Percentiles rank a stretch among this genome's conserved stretches.
Evolutionary conservation across 129 eudicot species (phyloP).

Genomic region (Flaveria brownii): DNA sequence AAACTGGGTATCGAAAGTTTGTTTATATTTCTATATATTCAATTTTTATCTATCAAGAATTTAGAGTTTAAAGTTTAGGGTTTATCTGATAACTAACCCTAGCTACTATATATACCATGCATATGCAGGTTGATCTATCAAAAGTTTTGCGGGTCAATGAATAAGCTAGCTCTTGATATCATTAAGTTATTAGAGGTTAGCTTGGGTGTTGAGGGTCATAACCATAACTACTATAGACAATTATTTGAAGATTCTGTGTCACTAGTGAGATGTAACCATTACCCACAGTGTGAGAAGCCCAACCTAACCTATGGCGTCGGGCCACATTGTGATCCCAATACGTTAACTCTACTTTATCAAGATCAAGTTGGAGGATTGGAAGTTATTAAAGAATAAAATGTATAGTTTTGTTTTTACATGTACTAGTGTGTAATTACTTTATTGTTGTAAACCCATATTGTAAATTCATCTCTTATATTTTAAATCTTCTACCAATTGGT

Average conservation of each 20-base stretch:
- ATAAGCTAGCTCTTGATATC: slow-evolving; percentile 38
- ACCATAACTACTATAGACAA: slow-evolving; percentile 35
- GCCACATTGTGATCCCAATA: slow-evolving; percentile 67
- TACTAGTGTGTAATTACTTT: no score
- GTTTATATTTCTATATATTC: no score
- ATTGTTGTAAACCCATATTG: no score
- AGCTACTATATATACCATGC: not conserved
- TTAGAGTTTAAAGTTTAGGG: no score
- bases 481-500: no score
- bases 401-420: no score
- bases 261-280: slow-evolving; percentile 61
- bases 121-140: slow-evolving; percentile 51
- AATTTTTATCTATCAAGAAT: not conserved
- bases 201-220: slow-evolving; percentile 44
- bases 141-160: slow-evolving; percentile 51
- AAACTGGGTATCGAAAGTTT: slow-evolving; percentile 38
- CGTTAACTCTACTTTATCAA: slow-evolving; percentile 71
- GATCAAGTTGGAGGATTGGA: slow-evolving; percentile 75
- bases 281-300: slow-evolving; percentile 59
- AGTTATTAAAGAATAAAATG: no score
- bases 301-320: slow-evolving; percentile 58
- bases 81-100: not conserved
- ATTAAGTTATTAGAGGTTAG: slow-evolving; percentile 59
- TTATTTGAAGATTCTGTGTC: slow-evolving; percentile 50
- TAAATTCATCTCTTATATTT: no score